Evolutionary conservation across 1,284 basidiomycete genomes (phyloP).

Genomic region (Melampsora occidentalis): DNA sequence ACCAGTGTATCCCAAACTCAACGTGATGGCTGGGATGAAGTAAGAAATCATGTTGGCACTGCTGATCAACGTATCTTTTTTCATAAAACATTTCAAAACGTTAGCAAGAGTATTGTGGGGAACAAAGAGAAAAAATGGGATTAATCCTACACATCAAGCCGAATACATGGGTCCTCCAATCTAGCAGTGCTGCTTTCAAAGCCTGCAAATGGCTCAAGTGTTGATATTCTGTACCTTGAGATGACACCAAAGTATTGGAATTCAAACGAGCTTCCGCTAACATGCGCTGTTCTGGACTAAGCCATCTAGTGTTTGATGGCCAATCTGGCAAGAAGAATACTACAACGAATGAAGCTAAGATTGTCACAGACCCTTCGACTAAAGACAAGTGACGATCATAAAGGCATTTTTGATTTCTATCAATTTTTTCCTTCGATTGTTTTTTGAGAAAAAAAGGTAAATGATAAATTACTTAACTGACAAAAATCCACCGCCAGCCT

Average conservation of each 20-base stretch:
- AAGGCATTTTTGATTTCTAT: neutral
- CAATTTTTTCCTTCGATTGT: neutral
- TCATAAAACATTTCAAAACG: neutral
- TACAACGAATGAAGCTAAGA: constrained; percentile 33
- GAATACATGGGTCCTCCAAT: constrained; percentile 53
- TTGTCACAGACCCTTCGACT: constrained; percentile 35
- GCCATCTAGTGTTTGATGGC: constrained; percentile 56
- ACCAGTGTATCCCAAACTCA: constrained; percentile 55
- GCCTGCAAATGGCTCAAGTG: constrained; percentile 50
- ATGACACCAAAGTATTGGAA: constrained; percentile 52
- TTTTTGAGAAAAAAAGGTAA: neutral
- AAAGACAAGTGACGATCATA: neutral
- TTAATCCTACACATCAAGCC: constrained; percentile 52
- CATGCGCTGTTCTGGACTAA: constrained; percentile 55
- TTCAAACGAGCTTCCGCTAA: constrained; percentile 56
- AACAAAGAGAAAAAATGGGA: neutral
- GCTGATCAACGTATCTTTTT: constrained; percentile 10
- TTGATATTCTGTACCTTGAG: constrained; percentile 49
- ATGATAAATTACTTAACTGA: constrained; percentile 28
- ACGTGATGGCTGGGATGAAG: constrained; percentile 57
- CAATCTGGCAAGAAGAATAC: constrained; percentile 54
- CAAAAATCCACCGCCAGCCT: constrained; percentile 50
- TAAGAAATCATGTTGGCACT: constrained; percentile 58
- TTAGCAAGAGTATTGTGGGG: neutral
- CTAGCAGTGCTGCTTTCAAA: constrained; percentile 51